These are phyloP conservation scores for Camellia lanceoleosa DNA, from an alignment of 148 eudicot genomes.

Conservation along the genomic window DNA sequence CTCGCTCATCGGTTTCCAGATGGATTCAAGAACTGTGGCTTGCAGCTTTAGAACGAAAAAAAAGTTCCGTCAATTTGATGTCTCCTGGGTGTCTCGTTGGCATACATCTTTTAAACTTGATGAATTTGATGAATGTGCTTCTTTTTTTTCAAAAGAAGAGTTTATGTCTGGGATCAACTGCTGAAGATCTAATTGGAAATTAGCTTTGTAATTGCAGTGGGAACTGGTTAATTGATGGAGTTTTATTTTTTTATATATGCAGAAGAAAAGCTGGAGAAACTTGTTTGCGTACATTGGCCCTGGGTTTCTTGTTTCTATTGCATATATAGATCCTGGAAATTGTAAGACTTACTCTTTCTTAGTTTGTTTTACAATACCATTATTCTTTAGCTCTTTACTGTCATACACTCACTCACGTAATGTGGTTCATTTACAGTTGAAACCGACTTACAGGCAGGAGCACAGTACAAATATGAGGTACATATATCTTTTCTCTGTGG, in stretches of 20 bases:
- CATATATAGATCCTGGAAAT: constrained; percentile 98
- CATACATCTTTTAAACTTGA: neutral
- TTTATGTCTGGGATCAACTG: constrained; percentile 1
- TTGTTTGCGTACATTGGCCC: constrained; percentile 90
- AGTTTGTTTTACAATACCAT: neutral
- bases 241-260: constrained; percentile 21
- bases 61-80: neutral
- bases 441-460: constrained; percentile 92
- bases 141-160: neutral
- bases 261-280: constrained; percentile 95
- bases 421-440: constrained; percentile 60
- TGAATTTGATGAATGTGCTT: neutral
- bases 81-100: neutral
- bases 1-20: neutral
- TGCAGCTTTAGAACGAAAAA: neutral
- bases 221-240: constrained; percentile 5
- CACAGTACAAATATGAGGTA: constrained; percentile 89
- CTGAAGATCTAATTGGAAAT: neutral
- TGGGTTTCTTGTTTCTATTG: constrained; percentile 94
- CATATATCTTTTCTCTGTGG: constrained; percentile 14
- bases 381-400: neutral
- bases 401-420: constrained; percentile 18
- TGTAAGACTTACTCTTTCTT: constrained; percentile 43
- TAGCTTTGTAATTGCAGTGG: neutral
- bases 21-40: neutral